Base-by-base conservation (phyloP, 495 filamentous ascomycete genomes). In the Pyrenula aspistea region DNA sequence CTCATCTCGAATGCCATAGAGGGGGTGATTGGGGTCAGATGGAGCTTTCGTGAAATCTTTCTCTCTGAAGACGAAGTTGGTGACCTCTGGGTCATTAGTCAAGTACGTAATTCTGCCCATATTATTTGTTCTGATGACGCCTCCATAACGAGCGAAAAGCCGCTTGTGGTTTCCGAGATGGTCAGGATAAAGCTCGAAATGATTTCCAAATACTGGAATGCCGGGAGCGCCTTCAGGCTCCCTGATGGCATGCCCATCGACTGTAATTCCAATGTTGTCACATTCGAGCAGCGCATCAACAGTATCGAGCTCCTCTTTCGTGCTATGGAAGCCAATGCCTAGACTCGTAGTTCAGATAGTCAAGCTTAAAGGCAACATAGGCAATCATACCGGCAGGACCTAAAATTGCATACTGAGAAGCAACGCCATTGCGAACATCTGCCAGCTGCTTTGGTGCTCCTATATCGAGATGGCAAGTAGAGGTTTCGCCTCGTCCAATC, bases 141-240 rank as follows among this genome's bases (percentile, higher is more conserved):
- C 64, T 15, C 75, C 75, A 60, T 77, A 77, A 19, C 62, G 61
- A n/a, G 61, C 60, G 57, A 77, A 77, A 0, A 77, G 67, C 1
- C 73, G 64, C n/a, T 75, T 56, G 59, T 77, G 66, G 65, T 78
- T 78, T n/a, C 75, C 75, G 0, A 77, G 61, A 57, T 70, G 72
- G 63, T 78, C 75, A 0, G 75, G 73, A 59, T 67, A 78, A 54
- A 77, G 61, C 56, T 77, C 75, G 60, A 68, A 71, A 62, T 67
- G 70, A 59, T 61, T 68, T 12, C 75, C 73, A 24, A 73, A 63
- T n/a, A 65, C 50, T 10, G 75, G 75, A 11, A 76, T 62, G 2
- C 67, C 67, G 2, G 53, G 48, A 2, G 73, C 74, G 1, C 73
- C 74, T 10, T 64, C 66, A 19, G 66, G 55, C 4, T 64, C 59